Evolutionary conservation across 768 basidiomycete species (phyloP), one percentile per base, ranked within the genome.

Genomic region (Saitozyma sp.): DNA sequence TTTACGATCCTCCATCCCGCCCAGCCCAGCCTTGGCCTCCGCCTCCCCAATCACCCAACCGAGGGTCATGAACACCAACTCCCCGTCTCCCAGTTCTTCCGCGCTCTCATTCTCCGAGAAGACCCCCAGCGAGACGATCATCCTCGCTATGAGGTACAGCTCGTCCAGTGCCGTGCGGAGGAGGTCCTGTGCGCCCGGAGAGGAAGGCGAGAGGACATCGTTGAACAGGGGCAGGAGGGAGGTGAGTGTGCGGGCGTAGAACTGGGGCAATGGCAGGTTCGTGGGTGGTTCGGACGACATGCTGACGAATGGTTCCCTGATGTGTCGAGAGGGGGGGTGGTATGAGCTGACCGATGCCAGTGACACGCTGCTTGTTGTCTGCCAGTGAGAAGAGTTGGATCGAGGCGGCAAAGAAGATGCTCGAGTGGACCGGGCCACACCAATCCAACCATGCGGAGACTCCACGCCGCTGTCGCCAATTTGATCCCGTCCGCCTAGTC

Each of bases 51-150:
- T 54, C 5, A 78, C 65, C 73, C 77, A 79, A 11, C 68, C 68
- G 0, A 76, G 59, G 54, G 71, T 69, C 78, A 80, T 75, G 61
- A 76, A 80, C 51, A 70, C 71, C 63, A 80, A 42, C 20, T 79
- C 78, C 2, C 64, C 58, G 56, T 78, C 75, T 8, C 69, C 72
- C 16, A 80, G 55, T 58, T 80, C 79, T 10, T 78, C 79, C 49
- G 71, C 55, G 16, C 52, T 40, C 58, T 80, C 79, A 62, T 80
- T 80, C n/a, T 76, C 70, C 14, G 75, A 77, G 62, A 80, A 80
- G 3, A 80, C 70, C 6, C 79, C 79, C 7, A 78, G 58, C 38
- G 75, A 72, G 13, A 60, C 62, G 38, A 76, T 56, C 73, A 78
- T 78, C 41, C 75, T 64, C 42, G 63, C 39, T 6, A 74, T 74